Evolutionary conservation across 2,329 filamentous ascomycete genomes (phyloP).

Genomic region (Mycocentrospora acerina): DNA sequence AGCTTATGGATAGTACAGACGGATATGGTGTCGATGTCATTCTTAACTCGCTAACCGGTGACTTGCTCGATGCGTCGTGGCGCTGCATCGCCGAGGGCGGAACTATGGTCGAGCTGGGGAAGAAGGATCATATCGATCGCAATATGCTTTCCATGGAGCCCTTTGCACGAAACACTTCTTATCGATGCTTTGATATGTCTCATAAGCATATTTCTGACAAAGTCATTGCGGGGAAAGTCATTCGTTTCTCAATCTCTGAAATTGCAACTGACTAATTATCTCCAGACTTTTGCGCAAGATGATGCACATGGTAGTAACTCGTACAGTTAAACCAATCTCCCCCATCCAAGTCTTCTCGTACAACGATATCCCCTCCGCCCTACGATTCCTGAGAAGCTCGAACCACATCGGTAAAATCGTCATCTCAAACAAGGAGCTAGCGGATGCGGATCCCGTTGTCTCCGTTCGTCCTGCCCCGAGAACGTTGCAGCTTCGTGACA

Average conservation of each 20-base stretch:
- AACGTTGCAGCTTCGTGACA: neutral
- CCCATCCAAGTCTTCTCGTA: constrained; percentile 7
- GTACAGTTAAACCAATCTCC: constrained; percentile 2
- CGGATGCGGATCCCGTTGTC: neutral
- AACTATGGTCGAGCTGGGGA: constrained; percentile 22
- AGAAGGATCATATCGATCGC: constrained; percentile 15
- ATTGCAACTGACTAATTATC: too few species aligned
- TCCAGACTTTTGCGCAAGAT: too few species aligned
- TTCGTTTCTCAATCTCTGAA: constrained; percentile 3
- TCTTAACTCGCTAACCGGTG: constrained; percentile 32
- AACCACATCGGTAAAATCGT: constrained; percentile 12
- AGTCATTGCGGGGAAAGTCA: neutral
- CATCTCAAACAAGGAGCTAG: neutral
- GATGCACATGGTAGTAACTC: neutral
- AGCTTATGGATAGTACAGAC: constrained; percentile 23
- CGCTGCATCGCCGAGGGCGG: constrained; percentile 43
- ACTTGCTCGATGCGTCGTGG: constrained; percentile 43
- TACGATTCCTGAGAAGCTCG: constrained; percentile 10
- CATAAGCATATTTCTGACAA: constrained; percentile 1
- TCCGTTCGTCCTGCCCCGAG: constrained; percentile 1
- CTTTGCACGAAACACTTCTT: constrained; percentile 19
- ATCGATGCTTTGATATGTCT: constrained; percentile 19
- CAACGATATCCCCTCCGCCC: constrained; percentile 9
- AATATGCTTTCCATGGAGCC: constrained; percentile 4
- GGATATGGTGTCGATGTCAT: constrained; percentile 39